Evolutionary conservation across 345 rosid species (phyloP).

Genomic region (Brassica cretica): DNA sequence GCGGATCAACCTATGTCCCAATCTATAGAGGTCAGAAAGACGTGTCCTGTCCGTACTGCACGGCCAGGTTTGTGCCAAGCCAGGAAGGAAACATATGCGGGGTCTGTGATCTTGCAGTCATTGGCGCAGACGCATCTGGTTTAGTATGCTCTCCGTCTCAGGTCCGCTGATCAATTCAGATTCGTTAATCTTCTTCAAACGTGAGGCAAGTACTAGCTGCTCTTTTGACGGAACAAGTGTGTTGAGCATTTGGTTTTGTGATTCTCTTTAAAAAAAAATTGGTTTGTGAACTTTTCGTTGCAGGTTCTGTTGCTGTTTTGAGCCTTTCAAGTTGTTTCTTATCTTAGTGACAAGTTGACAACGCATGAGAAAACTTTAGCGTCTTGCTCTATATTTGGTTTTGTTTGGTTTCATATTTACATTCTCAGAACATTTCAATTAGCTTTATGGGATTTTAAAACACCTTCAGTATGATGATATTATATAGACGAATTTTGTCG

Average conservation of each 20-base stretch:
- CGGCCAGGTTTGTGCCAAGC: background rate
- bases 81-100: background rate
- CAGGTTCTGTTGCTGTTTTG: background rate
- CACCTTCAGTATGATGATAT: background rate
- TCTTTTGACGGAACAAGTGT: background rate
- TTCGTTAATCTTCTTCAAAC: background rate
- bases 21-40: background rate
- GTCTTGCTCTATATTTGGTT: background rate
- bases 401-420: background rate
- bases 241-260: background rate
- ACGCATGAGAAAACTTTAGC: background rate
- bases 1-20: background rate
- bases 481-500: background rate
- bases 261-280: background rate
- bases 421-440: background rate
- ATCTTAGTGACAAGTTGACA: background rate
- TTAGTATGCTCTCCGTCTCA: background rate
- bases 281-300: background rate
- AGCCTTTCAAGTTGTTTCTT: background rate
- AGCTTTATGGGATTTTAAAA: background rate
- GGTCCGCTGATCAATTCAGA: background rate
- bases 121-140: conserved; percentile 1
- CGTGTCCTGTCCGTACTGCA: background rate
- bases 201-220: background rate
- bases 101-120: background rate